A percentile compares a stretch with the other conserved stretches of the same genome.
phyloP scores from a whole-genome alignment of 225 moss, liverwort and hornwort genomes.

The Thuidium tamariscinum region DNA sequence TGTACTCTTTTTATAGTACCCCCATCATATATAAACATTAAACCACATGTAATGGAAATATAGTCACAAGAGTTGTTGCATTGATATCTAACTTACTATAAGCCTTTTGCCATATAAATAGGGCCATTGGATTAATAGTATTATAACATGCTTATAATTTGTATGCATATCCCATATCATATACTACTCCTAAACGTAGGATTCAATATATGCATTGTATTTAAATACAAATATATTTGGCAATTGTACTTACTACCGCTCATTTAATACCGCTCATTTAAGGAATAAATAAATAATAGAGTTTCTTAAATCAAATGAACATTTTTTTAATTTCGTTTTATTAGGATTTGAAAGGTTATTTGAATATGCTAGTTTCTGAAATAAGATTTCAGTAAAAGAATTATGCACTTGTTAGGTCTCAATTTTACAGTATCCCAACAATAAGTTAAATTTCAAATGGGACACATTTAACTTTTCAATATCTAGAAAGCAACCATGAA shows the following conservation, averaged over 20 bases:
- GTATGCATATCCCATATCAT: fast-evolving
- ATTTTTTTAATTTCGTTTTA: fast-evolving
- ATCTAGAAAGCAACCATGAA: not conserved
- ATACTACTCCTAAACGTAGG: fast-evolving
- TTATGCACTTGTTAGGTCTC: fast-evolving
- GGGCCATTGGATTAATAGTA: fast-evolving
- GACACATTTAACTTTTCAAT: not conserved
- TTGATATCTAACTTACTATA: not conserved
- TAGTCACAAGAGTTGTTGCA: not conserved
- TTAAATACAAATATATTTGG: fast-evolving
- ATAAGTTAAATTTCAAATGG: not conserved
- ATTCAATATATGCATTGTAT: not conserved
- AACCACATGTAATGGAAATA: not conserved
- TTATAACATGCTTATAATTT: not conserved
- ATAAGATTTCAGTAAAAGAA: not conserved
- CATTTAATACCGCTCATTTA: not conserved
- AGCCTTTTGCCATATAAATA: fast-evolving
- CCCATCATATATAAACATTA: fast-evolving
- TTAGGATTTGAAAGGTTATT: not conserved
- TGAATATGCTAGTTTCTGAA: not conserved
- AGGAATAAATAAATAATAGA: not conserved
- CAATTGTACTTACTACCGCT: too few relatives aligned
- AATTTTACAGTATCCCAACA: fast-evolving
- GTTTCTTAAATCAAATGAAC: not conserved
- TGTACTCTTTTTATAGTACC: fast-evolving